Conservation (phyloP, 805 yeast genomes). For the Pichia kluyveri region DNA sequence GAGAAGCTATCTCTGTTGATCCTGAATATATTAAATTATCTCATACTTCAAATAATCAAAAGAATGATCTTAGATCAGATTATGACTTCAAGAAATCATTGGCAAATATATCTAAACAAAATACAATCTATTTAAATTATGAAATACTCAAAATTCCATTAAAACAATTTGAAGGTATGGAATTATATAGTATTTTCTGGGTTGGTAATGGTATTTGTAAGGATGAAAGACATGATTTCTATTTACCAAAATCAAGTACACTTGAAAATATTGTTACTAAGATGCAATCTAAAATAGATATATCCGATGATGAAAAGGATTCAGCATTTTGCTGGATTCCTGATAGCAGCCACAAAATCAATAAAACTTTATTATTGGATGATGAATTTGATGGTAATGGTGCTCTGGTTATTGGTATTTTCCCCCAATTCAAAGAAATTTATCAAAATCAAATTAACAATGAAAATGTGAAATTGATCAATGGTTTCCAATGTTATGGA, state of each 20-base stretch:
- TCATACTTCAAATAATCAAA: conserved; percentile 49
- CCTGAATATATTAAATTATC: conserved; percentile 59
- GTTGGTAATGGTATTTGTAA: conserved; percentile 63
- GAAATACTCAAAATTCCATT: conserved; percentile 71
- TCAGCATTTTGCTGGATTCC: conserved; percentile 53
- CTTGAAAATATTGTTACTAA: conserved; percentile 47
- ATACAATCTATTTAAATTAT: conserved; percentile 46
- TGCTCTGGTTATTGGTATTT: conserved; percentile 38
- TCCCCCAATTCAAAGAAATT: conserved; percentile 27
- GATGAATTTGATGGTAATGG: conserved; percentile 31
- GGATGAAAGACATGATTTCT: conserved; percentile 57
- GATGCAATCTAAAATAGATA: conserved; percentile 44
- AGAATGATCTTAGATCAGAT: conserved; percentile 39
- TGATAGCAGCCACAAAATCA: conserved; percentile 20
- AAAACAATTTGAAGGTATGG: conserved; percentile 69
- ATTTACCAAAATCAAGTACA: conserved; percentile 55
- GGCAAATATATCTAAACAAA: conserved; percentile 37
- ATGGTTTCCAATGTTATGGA: conserved; percentile 72
- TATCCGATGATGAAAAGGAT: conserved; percentile 38
- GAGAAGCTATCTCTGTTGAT: conserved; percentile 40
- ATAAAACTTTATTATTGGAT: conserved; percentile 26
- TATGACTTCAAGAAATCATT: conserved; percentile 27
- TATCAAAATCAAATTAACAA: conserved; percentile 12
- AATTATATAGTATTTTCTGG: conserved; percentile 60
- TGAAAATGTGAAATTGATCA: conserved; percentile 33